A percentile compares a stretch with the other conserved stretches of the same genome.
phyloP scores from a whole-genome alignment of 108 stramenopile species.

The Nitzschia putrida region DNA sequence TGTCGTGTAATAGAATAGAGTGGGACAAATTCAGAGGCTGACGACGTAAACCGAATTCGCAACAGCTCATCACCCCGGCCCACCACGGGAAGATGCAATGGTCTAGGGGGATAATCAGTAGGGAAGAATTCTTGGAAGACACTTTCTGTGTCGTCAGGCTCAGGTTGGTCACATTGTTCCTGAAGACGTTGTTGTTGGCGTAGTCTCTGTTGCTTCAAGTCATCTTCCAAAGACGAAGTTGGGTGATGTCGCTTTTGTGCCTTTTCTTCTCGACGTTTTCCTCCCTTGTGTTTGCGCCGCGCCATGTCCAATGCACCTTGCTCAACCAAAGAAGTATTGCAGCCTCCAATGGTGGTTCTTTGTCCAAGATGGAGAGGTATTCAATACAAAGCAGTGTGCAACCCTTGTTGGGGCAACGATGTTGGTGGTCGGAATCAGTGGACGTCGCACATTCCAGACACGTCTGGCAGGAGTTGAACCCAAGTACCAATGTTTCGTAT shows the following conservation, averaged over 20 bases:
- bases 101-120: neutral
- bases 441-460: no score
- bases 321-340: no score
- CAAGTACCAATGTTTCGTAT: no score
- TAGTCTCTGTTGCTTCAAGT: slow-evolving; percentile 27
- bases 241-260: slow-evolving; percentile 1
- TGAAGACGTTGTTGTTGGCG: slow-evolving; percentile 25
- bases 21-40: neutral
- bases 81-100: neutral
- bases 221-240: slow-evolving; percentile 24
- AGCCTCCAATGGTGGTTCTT: no score
- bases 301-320: neutral
- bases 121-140: neutral
- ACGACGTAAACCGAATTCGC: neutral
- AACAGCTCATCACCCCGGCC: neutral
- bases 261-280: neutral
- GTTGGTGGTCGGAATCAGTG: no score
- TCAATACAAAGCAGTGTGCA: no score
- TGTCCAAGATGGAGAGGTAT: no score
- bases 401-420: no score
- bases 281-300: slow-evolving; percentile 6
- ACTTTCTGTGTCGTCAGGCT: neutral
- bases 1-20: slow-evolving; percentile 5
- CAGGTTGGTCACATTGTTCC: neutral
- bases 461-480: no score